Evolutionary conservation across 1,284 basidiomycete species (phyloP), one percentile per base, ranked within the genome.

Genomic region (Athelia sp.): DNA sequence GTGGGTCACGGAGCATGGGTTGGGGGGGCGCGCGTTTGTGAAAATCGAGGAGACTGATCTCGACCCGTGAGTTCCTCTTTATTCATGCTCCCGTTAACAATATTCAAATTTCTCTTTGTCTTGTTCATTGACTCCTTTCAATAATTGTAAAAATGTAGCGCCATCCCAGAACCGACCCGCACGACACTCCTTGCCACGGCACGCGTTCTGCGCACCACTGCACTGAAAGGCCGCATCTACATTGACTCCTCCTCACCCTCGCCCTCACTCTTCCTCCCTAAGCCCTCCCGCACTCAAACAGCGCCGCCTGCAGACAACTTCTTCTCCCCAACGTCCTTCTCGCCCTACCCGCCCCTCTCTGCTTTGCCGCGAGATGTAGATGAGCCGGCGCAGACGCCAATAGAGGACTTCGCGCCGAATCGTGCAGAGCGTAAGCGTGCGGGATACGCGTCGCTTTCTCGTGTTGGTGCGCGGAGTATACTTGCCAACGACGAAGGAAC

Each of bases 381-480:
- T 6, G 26, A 29, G 26, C 4, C 26, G 26, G 6, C 13, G 6
- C 26, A 4, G 26, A 29, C 26, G 26, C 26, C 26, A 4, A 13
- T 29, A 4, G 26, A 29, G 26, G 26, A 29, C 26, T 29, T 29
- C 13, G 26, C 26, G 26, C 26, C 26, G 26, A 29, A 29, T 13
- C 26, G 26, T 13, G 26, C 26, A 4, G 26, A 29, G 26, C 26
- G 26, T 13, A 29, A 29, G 26, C 26, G 26, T 13, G 26, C 26
- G 6, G 26, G 26, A 13, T 29, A 29, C 26, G 26, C 26, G 6
- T 29, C 26, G 53, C 56, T 6, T 55, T 62, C 2, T 52, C 58
- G 0, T 61, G 62, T 47, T 54, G 64, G 42, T 66, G 68, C 47
- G 54, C 50, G 49, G 65, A 64, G 45, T 63, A 67, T 15, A 52